Percentiles rank a stretch among this genome's conserved stretches.
Conservation (phyloP, 2,329 filamentous ascomycete species). For the Furcasterigmium furcatum region DNA sequence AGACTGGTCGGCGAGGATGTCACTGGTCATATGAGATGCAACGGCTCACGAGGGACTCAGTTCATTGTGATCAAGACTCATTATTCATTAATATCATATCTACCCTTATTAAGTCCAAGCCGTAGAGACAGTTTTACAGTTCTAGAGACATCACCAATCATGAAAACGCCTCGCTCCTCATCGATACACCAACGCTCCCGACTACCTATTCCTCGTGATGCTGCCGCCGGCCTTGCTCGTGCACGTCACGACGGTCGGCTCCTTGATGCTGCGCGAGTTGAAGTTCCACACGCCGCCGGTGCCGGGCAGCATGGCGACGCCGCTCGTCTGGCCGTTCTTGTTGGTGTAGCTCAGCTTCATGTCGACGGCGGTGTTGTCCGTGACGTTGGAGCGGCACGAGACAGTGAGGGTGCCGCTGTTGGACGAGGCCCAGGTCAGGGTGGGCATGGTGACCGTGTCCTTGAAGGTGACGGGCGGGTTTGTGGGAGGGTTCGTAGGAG, state of each 20-base stretch:
- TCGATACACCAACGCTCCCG: no score
- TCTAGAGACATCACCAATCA: no score
- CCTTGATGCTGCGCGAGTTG: constrained; percentile 10
- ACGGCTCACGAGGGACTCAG: no score
- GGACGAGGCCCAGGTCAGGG: constrained; percentile 10
- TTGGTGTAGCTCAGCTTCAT: constrained; percentile 19
- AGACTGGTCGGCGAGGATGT: no score
- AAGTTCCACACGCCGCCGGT: constrained; percentile 12
- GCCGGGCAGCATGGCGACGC: constrained; percentile 6
- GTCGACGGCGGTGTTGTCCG: constrained; percentile 10
- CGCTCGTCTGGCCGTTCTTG: constrained; percentile 10
- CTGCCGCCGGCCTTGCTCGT: constrained; percentile 9
- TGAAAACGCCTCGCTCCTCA: no score
- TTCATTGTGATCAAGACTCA: no score
- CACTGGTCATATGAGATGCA: no score
- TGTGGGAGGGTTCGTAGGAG: not conserved
- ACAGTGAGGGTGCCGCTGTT: constrained; percentile 14
- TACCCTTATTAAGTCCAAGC: no score
- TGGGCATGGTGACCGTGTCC: constrained; percentile 9
- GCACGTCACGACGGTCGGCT: constrained; percentile 9
- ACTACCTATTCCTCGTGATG: constrained; percentile 1
- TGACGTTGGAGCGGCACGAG: constrained; percentile 9
- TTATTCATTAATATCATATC: no score
- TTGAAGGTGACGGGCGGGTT: not conserved
- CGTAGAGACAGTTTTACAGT: no score